A percentile compares a stretch with the other conserved stretches of the same genome.
These are phyloP conservation scores for Serpula lacrymans DNA, from an alignment of 768 basidiomycete genomes.

Conservation along the genomic window DNA sequence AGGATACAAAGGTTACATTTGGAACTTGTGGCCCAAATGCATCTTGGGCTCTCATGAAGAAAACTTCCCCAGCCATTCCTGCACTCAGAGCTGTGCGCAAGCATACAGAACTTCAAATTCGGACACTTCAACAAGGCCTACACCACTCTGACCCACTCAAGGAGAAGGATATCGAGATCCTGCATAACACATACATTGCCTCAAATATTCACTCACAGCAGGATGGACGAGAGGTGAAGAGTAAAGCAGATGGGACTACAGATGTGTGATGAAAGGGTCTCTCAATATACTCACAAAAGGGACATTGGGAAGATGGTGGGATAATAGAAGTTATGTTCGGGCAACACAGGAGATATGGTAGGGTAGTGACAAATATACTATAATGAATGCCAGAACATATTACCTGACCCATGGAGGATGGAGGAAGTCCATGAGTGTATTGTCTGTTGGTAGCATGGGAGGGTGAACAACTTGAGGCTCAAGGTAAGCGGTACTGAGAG, in stretches of 20 bases:
- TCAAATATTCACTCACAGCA: constrained; percentile 2
- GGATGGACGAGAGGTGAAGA: not conserved
- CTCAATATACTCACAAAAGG: constrained; percentile 1
- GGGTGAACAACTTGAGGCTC: no score
- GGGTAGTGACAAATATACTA: not conserved
- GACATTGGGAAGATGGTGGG: constrained; percentile 4
- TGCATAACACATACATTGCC: constrained; percentile 4
- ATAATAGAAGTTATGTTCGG: constrained; percentile 1
- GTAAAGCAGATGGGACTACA: not conserved
- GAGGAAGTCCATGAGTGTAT: no score
- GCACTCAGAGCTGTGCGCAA: constrained; percentile 16
- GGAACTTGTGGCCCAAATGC: constrained; percentile 29
- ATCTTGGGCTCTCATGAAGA: constrained; percentile 29
- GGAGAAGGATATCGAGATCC: constrained; percentile 6
- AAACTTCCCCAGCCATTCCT: constrained; percentile 31
- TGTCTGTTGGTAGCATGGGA: no score
- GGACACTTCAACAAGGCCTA: constrained; percentile 19
- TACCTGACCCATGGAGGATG: no score
- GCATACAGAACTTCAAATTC: constrained; percentile 26
- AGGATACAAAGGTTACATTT: constrained; percentile 33
- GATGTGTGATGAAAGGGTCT: constrained; percentile 4
- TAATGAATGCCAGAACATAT: no score
- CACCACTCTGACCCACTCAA: constrained; percentile 20
- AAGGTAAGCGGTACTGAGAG: no score
- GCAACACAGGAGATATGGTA: constrained; percentile 3